A percentile compares a stretch with the other conserved stretches of the same genome.
Conservation (phyloP, 352 stramenopile species). For the Globisporangium lucens region DNA sequence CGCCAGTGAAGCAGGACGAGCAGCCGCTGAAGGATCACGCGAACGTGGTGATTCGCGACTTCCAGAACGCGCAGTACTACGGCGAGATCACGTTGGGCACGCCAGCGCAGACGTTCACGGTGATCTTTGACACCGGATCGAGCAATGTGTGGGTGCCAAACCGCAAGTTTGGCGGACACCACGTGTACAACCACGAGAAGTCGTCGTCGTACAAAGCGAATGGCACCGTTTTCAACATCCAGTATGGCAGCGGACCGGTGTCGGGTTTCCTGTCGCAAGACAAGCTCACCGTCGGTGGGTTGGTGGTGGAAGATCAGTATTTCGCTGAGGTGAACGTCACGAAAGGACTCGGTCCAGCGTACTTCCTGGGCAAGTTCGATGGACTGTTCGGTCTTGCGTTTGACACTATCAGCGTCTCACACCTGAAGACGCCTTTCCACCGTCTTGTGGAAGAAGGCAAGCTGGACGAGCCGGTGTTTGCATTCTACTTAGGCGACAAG, state of each 20-base stretch:
- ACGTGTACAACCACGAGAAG: constrained; percentile 62
- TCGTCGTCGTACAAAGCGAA: constrained; percentile 67
- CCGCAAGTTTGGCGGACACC: constrained; percentile 22
- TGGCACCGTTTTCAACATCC: constrained; percentile 81
- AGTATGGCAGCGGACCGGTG: constrained; percentile 85
- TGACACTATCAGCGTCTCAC: constrained; percentile 75
- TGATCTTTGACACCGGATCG: constrained; percentile 38
- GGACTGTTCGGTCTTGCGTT: constrained; percentile 92
- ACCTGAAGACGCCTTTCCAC: constrained; percentile 82
- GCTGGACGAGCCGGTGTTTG: constrained; percentile 78
- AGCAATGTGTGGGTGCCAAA: constrained; percentile 30
- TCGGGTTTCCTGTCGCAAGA: constrained; percentile 74
- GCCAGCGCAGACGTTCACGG: constrained; percentile 26
- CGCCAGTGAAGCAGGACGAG: neutral
- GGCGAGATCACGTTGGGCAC: constrained; percentile 71
- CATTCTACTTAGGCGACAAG: constrained; percentile 86
- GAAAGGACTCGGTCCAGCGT: constrained; percentile 86
- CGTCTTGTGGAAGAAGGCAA: constrained; percentile 77
- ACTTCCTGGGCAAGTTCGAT: constrained; percentile 91
- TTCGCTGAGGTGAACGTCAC: constrained; percentile 90
- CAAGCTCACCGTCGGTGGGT: constrained; percentile 31
- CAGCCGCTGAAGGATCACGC: constrained; percentile 21
- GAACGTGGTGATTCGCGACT: constrained; percentile 84
- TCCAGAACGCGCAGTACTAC: constrained; percentile 95
- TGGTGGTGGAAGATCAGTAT: constrained; percentile 42